Base-by-base conservation (phyloP, 805 yeast species). In the Starmerella powellii region DNA sequence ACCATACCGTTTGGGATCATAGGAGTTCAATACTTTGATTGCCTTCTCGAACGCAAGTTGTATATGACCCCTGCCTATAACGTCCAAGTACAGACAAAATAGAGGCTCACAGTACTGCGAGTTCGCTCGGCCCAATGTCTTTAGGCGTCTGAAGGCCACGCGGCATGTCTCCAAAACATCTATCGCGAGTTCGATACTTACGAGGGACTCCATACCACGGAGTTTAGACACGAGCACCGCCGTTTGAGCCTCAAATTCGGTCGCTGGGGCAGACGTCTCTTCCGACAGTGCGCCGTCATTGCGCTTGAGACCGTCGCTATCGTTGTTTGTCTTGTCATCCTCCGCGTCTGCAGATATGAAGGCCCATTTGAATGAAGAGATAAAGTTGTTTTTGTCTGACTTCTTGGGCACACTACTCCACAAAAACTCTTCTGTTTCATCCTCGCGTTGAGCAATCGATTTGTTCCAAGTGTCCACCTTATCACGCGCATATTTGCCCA, bases 21-120 rank as follows among this genome's bases (percentile, higher is more conserved):
- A 88, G 29, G 74, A 71, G 41, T 75, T 71, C 44, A 88, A 63
- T 40, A 86, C 72, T 1, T 62, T 64, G 39, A 87, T 65, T 0
- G 97, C 96, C 52, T 76, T 80, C 31, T 76, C 77, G 58, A 91
- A 91, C 0, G 96, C 97, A 0, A 76, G 76, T 48, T 72, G 71
- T n/a, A 91, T 68, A 60, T 91, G 97, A n/a, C 72, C 66, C 15
- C 68, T 68, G 11, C 87, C 80, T 13, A 88, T 64, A 5, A 73
- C 64, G 2, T 70, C 71, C 6, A 88, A 61, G 38, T 81, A 70
- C 28, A 72, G 73, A 15, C 78, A 75, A 56, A 85, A 88, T 1
- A 86, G 66, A n/a, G 71, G 73, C 55, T 77, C 75, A 44, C 74
- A 62, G 8, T 73, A 74, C 15, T 49, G 51, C 40, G 67, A 64